Evolutionary conservation across 192 early-diverging fungal genomes (phyloP).

Genomic region (Rhizophagus clarus): DNA sequence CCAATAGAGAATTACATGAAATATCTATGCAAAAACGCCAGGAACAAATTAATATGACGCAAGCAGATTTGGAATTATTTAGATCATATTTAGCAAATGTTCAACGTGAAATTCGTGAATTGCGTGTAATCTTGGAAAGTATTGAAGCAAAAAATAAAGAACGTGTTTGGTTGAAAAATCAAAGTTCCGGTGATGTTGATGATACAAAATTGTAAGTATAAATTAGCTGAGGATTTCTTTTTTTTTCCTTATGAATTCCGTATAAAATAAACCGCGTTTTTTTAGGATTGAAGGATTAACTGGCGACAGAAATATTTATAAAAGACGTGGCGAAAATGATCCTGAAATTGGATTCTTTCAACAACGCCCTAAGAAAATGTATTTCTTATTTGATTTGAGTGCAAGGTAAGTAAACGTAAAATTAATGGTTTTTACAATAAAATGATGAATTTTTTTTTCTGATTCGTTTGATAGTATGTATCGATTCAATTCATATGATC

Average conservation of each 20-base stretch:
- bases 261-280: background rate
- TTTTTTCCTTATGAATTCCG: background rate
- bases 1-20: slow-evolving; percentile 64
- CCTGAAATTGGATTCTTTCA: slow-evolving; percentile 68
- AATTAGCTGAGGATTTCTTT: background rate
- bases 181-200: slow-evolving; percentile 78
- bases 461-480: slow-evolving; percentile 50
- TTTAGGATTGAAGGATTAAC: slow-evolving; percentile 67
- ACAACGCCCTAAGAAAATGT: slow-evolving; percentile 74
- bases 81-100: slow-evolving; percentile 62
- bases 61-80: slow-evolving; percentile 61
- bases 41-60: slow-evolving; percentile 71
- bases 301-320: slow-evolving; percentile 78
- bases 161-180: slow-evolving; percentile 80
- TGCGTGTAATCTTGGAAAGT: slow-evolving; percentile 75
- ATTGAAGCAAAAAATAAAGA: slow-evolving; percentile 82
- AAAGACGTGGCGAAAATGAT: slow-evolving; percentile 76
- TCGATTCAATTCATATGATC: slow-evolving; percentile 65
- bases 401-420: slow-evolving; percentile 50
- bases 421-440: background rate
- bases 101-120: slow-evolving; percentile 67
- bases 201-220: slow-evolving; percentile 68
- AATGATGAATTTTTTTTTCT: background rate
- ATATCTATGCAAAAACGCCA: slow-evolving; percentile 71
- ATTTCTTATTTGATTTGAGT: slow-evolving; percentile 79